Evolutionary conservation across 306 rosid genomes (phyloP).

Genomic region (Ormosia emarginata): DNA sequence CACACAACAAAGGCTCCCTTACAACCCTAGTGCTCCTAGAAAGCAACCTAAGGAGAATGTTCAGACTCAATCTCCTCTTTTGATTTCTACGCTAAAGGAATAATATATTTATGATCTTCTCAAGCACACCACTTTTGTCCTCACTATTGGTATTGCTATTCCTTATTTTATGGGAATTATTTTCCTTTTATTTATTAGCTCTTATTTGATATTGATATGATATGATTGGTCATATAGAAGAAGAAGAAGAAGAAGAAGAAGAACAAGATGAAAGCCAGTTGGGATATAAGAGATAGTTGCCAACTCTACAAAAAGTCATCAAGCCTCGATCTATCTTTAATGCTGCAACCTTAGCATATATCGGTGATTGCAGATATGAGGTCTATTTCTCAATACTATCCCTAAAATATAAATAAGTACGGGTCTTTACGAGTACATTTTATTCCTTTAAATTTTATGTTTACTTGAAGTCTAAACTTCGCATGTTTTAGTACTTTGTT

Average conservation of each 20-base stretch:
- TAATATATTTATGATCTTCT: constrained; percentile 55
- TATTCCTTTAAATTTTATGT: background rate
- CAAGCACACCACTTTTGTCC: constrained; percentile 43
- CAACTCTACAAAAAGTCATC: constrained; percentile 71
- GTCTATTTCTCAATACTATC: constrained; percentile 29
- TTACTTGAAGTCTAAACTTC: background rate
- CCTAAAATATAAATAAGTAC: background rate
- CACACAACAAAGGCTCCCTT: constrained; percentile 58
- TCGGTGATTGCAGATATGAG: constrained; percentile 89
- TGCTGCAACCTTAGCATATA: constrained; percentile 78
- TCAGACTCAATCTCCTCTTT: constrained; percentile 18
- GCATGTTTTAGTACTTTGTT: background rate
- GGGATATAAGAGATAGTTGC: constrained; percentile 83
- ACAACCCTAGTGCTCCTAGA: constrained; percentile 86
- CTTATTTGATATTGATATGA: too few species aligned
- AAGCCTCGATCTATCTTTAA: constrained; percentile 80
- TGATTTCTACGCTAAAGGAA: constrained; percentile 11
- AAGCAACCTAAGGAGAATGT: constrained; percentile 47
- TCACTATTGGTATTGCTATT: constrained; percentile 26
- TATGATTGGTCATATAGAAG: too few species aligned
- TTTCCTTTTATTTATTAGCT: background rate
- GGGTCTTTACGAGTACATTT: background rate
- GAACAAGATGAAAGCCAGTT: constrained; percentile 43
- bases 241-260: background rate
- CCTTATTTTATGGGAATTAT: too few species aligned